Base-by-base conservation (phyloP, 2,329 filamentous ascomycete genomes). In the Microdochium nivale region DNA sequence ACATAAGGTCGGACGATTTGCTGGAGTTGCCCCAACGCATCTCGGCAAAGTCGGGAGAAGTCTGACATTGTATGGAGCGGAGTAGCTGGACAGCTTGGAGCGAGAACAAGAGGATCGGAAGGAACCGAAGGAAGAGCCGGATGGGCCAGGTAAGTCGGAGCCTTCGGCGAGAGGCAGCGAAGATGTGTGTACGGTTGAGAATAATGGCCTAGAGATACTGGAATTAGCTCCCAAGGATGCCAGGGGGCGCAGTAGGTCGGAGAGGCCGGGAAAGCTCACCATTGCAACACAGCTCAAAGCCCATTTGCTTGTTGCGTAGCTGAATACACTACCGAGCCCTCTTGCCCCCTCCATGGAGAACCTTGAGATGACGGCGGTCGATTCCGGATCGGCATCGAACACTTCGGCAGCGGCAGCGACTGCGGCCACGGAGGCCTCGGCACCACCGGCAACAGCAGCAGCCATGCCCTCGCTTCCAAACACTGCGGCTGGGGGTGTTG, bases 221-320 rank as follows among this genome's bases (percentile, higher is more conserved):
- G 51, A 21, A 54, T 58, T 51, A 60, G 56, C 44, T 47, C 48
- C n/a, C 10, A 30, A 25, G 40, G 35, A 30, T 43, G 32, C 43
- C 23, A 32, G 37, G 10, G 21, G 44, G 14, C 19, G 48, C 25
- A 7, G 5, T 25, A n/a, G 21, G 37, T 46, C 14, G 23, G 13
- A 35, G 25, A 47, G n/a, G 43, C 21, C 25, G 16, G 47, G 49
- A 25, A 62, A 72, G 67, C 66, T 81, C 78, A 64, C 62, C 76
- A 92, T 88, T 35, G 85, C 81, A 60, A 97, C 84, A 60, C 90
- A 96, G 50, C 86, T 84, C 53, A 97, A 73, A 1, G 92, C 91
- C 94, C 94, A 97, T 67, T 87, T 87, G 68, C 89, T 95, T 1
- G 88, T 95, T 44, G 90, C 77, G 68, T 97, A 99, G 60, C 84